Base-by-base conservation (phyloP, 306 rosid species). In the Datisca glomerata region DNA sequence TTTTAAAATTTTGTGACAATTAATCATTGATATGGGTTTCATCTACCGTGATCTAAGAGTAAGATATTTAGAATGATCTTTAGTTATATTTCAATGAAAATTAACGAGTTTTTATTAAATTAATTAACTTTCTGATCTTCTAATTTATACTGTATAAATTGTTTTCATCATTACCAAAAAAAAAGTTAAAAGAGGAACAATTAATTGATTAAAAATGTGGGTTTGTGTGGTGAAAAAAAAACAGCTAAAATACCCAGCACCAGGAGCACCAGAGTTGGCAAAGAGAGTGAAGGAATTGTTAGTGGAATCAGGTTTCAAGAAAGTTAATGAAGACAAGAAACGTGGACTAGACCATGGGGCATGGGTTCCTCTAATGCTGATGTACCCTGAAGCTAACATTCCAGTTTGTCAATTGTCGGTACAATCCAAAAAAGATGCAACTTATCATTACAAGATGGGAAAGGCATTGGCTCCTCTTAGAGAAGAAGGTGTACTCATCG, bases 321-420 rank as follows among this genome's bases (percentile, higher is more conserved):
- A 49, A 0, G 89, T 82, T 1, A 80, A 76, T 3, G 93, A 79
- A 46, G 85, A 79, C 44, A 50, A 7, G 11, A 73, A 60, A 6
- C 56, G 89, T 12, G 96, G 96, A 24, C 80, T 87, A 20, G 96
- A 87, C 43, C 96, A 87, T 43, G 93, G 94, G 22, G 87, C 93
- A 2, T 87, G 94, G 93, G 80, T 82, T 37, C 96, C 89, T 1
- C 78, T 87, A 2, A 38, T 69, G 48, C 34, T 87, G 33, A 87
- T 87, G 97, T 87, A 82, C 41, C 96, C 93, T 1, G 83, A 82
- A 45, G 89, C 85, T 16, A 68, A 83, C 14, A 67, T 87, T 12
- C 93, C 94, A 4, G 83, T 82, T 16, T 87, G 97, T 57, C 94
- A 82, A 42, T 59, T 87, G 4, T 87, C 94, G 2, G 63, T 87